These are phyloP conservation scores for Coemansia sp. DNA, from an alignment of 192 early-diverging fungal genomes.

Conservation along the genomic window DNA sequence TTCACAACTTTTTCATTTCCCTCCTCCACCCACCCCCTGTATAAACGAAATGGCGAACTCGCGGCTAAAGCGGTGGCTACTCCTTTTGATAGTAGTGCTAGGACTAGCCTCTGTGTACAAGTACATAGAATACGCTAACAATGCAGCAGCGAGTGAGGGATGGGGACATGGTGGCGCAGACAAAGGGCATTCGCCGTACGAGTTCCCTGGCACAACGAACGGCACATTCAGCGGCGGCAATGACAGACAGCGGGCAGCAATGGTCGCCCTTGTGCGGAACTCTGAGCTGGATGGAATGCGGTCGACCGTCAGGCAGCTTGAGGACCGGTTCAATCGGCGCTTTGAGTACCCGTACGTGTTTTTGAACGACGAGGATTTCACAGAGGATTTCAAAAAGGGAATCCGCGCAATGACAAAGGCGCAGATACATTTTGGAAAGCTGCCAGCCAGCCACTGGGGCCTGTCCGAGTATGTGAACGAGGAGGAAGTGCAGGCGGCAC, in stretches of 20 bases:
- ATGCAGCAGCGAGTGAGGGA: not conserved
- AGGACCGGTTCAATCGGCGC: conserved; percentile 70
- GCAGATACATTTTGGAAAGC: conserved; percentile 63
- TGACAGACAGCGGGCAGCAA: conserved; percentile 19
- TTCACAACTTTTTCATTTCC: no score
- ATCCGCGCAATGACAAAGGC: conserved; percentile 60
- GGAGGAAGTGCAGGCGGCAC: conserved; percentile 52
- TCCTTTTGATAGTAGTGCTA: conserved; percentile 11
- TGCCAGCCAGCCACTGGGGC: conserved; percentile 71
- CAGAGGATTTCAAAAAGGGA: conserved; percentile 58
- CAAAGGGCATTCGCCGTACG: not conserved
- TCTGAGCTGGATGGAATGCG: conserved; percentile 65
- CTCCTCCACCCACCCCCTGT: not conserved
- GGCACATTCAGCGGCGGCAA: not conserved
- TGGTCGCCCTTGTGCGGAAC: conserved; percentile 78
- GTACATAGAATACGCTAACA: conserved; percentile 4
- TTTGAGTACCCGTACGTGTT: conserved; percentile 73
- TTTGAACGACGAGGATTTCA: conserved; percentile 71
- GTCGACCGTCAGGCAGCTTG: conserved; percentile 66
- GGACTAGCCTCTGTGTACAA: conserved; percentile 18
- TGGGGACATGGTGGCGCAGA: not conserved
- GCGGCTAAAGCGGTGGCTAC: conserved; percentile 18
- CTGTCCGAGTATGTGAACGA: conserved; percentile 73
- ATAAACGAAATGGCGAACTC: conserved; percentile 12
- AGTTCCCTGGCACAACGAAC: not conserved